A percentile compares a stretch with the other conserved stretches of the same genome.
These are phyloP conservation scores for Ammopiptanthus mongolicus DNA, from an alignment of 306 rosid species.

Conservation along the genomic window DNA sequence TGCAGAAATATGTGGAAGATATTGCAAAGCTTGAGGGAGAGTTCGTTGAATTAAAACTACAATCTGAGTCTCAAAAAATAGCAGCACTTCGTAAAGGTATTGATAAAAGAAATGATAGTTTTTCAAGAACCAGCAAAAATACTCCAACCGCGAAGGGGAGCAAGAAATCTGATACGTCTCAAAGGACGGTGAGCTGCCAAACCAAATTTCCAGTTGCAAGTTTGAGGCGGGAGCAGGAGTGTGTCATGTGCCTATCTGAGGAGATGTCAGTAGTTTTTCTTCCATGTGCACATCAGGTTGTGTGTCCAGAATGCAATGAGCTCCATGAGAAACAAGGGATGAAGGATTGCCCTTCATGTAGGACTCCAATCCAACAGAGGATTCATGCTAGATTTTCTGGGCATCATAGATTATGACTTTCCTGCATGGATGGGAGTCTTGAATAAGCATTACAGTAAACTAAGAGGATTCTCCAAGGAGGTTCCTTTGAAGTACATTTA, in stretches of 20 bases:
- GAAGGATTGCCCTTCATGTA: conserved; percentile 73
- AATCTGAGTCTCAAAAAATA: conserved; percentile 39
- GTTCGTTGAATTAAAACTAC: conserved; percentile 28
- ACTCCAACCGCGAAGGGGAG: conserved; percentile 10
- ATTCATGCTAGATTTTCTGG: conserved; percentile 39
- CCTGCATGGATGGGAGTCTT: neutral
- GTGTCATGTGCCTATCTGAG: conserved; percentile 72
- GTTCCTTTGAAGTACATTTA: conserved; percentile 11
- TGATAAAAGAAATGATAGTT: conserved; percentile 20
- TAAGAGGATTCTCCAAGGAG: neutral
- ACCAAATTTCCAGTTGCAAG: neutral
- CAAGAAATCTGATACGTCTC: conserved; percentile 19
- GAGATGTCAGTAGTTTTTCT: conserved; percentile 60
- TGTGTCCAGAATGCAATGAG: conserved; percentile 57
- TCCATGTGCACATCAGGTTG: conserved; percentile 67
- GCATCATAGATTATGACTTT: neutral
- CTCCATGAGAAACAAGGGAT: conserved; percentile 65
- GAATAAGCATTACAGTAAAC: neutral
- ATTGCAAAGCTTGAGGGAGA: conserved; percentile 42
- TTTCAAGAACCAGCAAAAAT: conserved; percentile 4
- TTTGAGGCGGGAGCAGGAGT: conserved; percentile 58
- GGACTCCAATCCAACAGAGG: conserved; percentile 45
- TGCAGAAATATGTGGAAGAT: conserved; percentile 38
- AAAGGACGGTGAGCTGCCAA: neutral
- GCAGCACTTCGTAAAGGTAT: conserved; percentile 40